These are phyloP conservation scores for Boletus rubroflammeus DNA, from an alignment of 768 basidiomycete genomes.

Conservation along the genomic window DNA sequence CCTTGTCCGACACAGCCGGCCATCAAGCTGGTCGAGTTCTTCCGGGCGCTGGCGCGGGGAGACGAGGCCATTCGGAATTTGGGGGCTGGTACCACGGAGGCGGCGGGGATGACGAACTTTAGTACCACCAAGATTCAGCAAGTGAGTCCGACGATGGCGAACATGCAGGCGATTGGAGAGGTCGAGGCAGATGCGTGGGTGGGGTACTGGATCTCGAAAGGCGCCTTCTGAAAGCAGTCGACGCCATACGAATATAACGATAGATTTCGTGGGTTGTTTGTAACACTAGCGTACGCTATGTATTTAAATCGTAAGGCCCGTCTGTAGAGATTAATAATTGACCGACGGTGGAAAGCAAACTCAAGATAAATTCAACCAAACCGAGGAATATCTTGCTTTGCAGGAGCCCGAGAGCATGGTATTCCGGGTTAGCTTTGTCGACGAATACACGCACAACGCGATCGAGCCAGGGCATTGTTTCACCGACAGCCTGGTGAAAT, in stretches of 20 bases:
- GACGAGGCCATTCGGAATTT: constrained; percentile 7
- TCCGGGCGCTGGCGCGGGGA: constrained; percentile 22
- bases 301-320: no score
- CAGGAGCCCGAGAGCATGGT: neutral
- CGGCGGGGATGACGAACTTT: constrained; percentile 21
- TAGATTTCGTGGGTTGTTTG: neutral
- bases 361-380: no score
- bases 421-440: neutral
- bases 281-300: neutral
- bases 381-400: no score
- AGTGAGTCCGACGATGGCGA: constrained; percentile 23
- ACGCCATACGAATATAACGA: neutral
- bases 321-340: no score
- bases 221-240: constrained; percentile 10
- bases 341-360: no score
- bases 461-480: no score
- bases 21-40: constrained; percentile 34
- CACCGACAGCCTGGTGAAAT: neutral
- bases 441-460: no score
- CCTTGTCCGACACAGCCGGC: constrained; percentile 25
- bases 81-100: constrained; percentile 3
- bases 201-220: constrained; percentile 22
- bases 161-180: constrained; percentile 25
- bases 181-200: constrained; percentile 26
- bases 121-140: constrained; percentile 10